Evolutionary conservation across 2,329 filamentous ascomycete genomes (phyloP), one percentile per base, ranked within the genome.

Genomic region (Verticillium klebahnii): DNA sequence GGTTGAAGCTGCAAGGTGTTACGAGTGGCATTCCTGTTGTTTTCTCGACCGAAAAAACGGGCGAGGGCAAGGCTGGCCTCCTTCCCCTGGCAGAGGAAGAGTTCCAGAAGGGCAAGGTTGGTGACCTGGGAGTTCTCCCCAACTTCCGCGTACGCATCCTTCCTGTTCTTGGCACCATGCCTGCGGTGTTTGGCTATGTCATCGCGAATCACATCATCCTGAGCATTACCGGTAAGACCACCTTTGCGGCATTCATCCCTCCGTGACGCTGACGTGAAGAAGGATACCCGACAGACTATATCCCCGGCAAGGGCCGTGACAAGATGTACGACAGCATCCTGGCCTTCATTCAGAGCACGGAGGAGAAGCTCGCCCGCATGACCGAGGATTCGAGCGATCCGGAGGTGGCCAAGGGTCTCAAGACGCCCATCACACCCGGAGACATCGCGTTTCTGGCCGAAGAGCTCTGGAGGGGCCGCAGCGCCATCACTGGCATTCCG

Each of bases 141-240:
- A 93, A 97, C 72, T 99, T 99, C 74, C 85, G 95, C 29, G 92
- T 97, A 11, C 85, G 95, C n/a, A 99, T 99, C 62, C 77, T 99
- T 9, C 95, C 95, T 0, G 95, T 99, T 0, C 79, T 99, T 3
- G 95, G 95, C 1, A 99, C 95, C 0, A 97, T 99, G 93, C 95
- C 95, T 0, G 94, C 95, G 2, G 89, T 98, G 1, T 99, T 99
- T 73, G 95, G 95, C 9, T 90, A 97, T 61, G 91, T 90, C 0
- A 86, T 91, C 9, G 95, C 95, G 4, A 99, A 98, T 75, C 92
- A 98, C 72, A 87, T 98, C 63, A 94, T 99, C 66, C 83, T 96
- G 61, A 86, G 87, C 62, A 85, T 98, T 56, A 80, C 84, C 6
- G 79, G 79, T 80, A 69, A 17, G 65, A 1, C 1, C 39, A 5